Evolutionary conservation across 768 basidiomycete species (phyloP).

Genomic region (Lyophyllum semitale): DNA sequence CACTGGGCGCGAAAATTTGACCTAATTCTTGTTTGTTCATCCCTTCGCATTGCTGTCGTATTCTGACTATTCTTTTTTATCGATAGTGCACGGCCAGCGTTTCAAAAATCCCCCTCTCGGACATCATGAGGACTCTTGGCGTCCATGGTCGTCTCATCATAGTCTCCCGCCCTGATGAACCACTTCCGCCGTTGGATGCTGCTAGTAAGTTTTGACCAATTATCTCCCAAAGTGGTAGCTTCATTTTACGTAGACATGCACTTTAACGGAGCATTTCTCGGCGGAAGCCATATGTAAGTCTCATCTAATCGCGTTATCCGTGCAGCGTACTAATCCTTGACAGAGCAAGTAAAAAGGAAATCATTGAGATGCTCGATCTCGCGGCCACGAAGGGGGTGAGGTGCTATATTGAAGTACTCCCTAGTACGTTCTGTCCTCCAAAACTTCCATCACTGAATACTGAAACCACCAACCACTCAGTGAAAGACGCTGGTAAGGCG

Average conservation of each 20-base stretch:
- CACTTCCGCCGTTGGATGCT: slow-evolving; percentile 39
- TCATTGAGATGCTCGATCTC: slow-evolving; percentile 59
- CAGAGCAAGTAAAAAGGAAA: slow-evolving; percentile 61
- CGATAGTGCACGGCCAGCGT: slow-evolving; percentile 30
- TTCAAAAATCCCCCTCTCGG: slow-evolving; percentile 30
- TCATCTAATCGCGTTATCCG: neutral
- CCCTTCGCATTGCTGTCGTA: neutral
- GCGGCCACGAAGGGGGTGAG: slow-evolving; percentile 55
- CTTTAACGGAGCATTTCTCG: slow-evolving; percentile 25
- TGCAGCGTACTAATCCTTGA: slow-evolving; percentile 24
- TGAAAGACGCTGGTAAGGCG: slow-evolving; percentile 50
- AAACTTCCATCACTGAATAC: neutral
- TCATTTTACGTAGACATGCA: slow-evolving; percentile 24
- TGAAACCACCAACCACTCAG: slow-evolving; percentile 10
- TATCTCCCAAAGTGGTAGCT: too few species aligned
- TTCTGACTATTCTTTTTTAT: neutral
- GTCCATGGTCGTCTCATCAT: slow-evolving; percentile 58
- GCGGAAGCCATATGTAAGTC: slow-evolving; percentile 32
- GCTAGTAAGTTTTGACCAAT: slow-evolving; percentile 24
- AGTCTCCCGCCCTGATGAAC: slow-evolving; percentile 57
- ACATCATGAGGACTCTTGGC: slow-evolving; percentile 44
- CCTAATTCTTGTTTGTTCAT: slow-evolving; percentile 44
- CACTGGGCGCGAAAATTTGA: slow-evolving; percentile 42
- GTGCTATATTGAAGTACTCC: slow-evolving; percentile 46
- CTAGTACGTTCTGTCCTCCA: slow-evolving; percentile 28